phyloP scores from a whole-genome alignment of 202 grass and related monocot genomes.

The Elaeis oleifera region DNA sequence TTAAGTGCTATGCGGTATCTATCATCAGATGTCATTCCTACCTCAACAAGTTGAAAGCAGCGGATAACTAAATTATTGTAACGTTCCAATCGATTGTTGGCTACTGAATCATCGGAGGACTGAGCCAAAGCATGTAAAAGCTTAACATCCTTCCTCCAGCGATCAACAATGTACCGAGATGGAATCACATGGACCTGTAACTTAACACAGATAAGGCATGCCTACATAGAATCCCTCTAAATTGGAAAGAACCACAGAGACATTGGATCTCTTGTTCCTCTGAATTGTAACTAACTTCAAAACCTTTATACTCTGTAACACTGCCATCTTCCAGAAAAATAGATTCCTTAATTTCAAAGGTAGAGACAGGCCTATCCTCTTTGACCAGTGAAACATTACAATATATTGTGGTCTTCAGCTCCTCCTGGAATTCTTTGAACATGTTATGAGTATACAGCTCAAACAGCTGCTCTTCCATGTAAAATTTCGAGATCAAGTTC shows the following conservation, averaged over 20 bases:
- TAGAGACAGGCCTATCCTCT: background rate
- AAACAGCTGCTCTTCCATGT: constrained; percentile 9
- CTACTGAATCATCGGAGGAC: background rate
- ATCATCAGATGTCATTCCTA: constrained; percentile 2
- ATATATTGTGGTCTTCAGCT: background rate
- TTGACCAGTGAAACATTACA: constrained; percentile 5
- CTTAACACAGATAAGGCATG: constrained; percentile 1
- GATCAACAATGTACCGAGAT: no score
- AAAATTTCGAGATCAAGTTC: constrained; percentile 10
- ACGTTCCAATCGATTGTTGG: constrained; percentile 4
- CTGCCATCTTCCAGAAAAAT: no score
- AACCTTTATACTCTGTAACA: no score
- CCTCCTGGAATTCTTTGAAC: constrained; percentile 19
- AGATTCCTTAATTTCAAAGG: no score
- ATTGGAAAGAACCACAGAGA: constrained; percentile 10
- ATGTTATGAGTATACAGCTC: constrained; percentile 12
- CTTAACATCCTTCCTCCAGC: background rate
- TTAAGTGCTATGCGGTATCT: constrained; percentile 7
- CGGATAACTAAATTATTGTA: constrained; percentile 7
- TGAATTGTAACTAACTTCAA: constrained; percentile 1
- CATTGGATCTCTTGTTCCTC: constrained; percentile 12
- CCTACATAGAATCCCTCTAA: background rate
- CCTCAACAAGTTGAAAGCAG: constrained; percentile 12
- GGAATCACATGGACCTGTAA: background rate
- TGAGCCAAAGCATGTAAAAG: background rate